A percentile compares a stretch with the other conserved stretches of the same genome.
phyloP scores from a whole-genome alignment of 1,284 basidiomycete genomes.

The Apiotrichum gracile region DNA sequence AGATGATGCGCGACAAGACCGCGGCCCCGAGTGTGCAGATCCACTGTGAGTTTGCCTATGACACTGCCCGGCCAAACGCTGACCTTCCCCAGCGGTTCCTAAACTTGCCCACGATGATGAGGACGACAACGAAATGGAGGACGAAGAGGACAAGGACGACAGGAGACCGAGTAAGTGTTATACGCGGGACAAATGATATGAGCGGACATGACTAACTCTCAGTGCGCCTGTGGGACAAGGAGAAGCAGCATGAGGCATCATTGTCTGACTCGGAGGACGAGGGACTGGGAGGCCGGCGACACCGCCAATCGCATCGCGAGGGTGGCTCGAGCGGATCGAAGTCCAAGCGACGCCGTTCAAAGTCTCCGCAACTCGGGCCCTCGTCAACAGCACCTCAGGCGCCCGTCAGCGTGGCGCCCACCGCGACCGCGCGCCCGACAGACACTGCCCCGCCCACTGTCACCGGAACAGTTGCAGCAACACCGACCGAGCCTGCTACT shows the following conservation, averaged over 20 bases:
- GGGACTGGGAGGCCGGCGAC: slow-evolving; percentile 41
- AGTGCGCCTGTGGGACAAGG: slow-evolving; percentile 43
- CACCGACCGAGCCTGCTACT: neutral
- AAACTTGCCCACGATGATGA: slow-evolving; percentile 73
- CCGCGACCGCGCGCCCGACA: neutral
- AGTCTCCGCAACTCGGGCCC: slow-evolving; percentile 2
- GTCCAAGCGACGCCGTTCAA: slow-evolving; percentile 9
- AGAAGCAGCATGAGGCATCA: slow-evolving; percentile 40
- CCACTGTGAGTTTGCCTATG: slow-evolving; percentile 52
- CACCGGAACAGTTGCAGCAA: neutral
- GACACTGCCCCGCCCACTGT: neutral
- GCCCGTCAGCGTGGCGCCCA: neutral
- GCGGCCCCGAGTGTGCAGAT: slow-evolving; percentile 88
- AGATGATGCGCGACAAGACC: slow-evolving; percentile 75
- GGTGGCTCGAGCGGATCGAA: slow-evolving; percentile 1
- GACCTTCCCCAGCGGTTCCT: slow-evolving; percentile 42
- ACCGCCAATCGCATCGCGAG: slow-evolving; percentile 42
- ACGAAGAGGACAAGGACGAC: slow-evolving; percentile 66
- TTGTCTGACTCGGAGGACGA: slow-evolving; percentile 55
- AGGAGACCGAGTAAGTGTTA: slow-evolving; percentile 58
- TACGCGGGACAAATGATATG: neutral
- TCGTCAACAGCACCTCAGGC: neutral
- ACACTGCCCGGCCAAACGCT: neutral
- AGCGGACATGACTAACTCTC: neutral
- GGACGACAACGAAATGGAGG: slow-evolving; percentile 73